Base-by-base conservation (phyloP, 495 filamentous ascomycete genomes). In the Annulohypoxylon bovei region DNA sequence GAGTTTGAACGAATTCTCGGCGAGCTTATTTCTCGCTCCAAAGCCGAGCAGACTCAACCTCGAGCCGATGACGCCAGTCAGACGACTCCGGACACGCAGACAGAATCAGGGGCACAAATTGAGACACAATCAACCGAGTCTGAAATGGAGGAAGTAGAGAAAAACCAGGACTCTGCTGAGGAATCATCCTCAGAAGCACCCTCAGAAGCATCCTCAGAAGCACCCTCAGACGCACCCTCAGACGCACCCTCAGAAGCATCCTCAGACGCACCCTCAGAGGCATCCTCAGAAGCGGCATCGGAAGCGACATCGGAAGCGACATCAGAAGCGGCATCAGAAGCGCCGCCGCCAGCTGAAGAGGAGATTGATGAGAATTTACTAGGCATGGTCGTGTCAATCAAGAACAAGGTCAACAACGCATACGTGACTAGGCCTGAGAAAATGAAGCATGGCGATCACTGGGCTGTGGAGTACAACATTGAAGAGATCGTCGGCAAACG, bases 391-490 rank as follows among this genome's bases (percentile, higher is more conserved):
- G 80, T 97, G 30, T 89, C 87, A 0, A 81, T 92, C 62, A 86
- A 86, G 62, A 95, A 93, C 79, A 86, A 84, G 61, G 85, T 97
- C 58, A 93, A 97, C 78, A 88, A 85, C 23, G 53, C 80, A 16
- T 81, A 84, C 56, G 89, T 93, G 7, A 63, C 78, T 0, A 88
- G 93, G 1, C 92, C 93, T 0, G 53, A 76, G 0, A 49, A 82
- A 1, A 75, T 96, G 42, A 44, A 0, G 1, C 4, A 12, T 18
- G 68, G 30, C 0, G 49, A 78, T 12, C 11, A 67, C 0, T 99
- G 95, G 95, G 77, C 78, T 0, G 79, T 98, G 39, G 89, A 97
- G 60, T 97, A 97, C 78, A 82, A 87, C 23, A 76, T 97, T 30
- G 78, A 83, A 46, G 91, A 95, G 72, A 75, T 86, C 3, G 4